These are phyloP conservation scores for Trypanosoma melophagium DNA, from an alignment of 208 protist genomes.

Conservation along the genomic window DNA sequence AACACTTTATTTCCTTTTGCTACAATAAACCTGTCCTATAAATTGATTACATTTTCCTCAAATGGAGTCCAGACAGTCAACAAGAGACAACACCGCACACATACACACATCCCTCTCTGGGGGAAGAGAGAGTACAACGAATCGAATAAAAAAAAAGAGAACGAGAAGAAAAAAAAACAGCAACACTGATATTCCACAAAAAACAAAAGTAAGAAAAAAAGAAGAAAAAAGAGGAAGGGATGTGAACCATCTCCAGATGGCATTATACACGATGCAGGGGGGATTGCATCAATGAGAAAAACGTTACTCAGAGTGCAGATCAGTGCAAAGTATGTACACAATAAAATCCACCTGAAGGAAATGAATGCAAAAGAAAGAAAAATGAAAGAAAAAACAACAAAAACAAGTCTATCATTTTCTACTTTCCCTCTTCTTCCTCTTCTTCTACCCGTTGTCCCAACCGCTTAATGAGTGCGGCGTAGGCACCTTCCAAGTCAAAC, in stretches of 20 bases:
- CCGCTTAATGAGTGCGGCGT: conserved; percentile 27
- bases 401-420: background rate
- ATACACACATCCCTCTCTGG: background rate
- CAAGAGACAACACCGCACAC: background rate
- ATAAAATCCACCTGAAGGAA: too few relatives aligned
- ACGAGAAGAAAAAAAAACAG: too few relatives aligned
- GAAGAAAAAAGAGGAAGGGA: conserved; percentile 22
- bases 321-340: too few relatives aligned
- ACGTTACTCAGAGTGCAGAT: conserved; percentile 1
- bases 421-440: conserved; percentile 13
- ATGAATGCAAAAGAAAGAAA: too few relatives aligned
- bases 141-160: background rate
- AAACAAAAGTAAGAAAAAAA: background rate
- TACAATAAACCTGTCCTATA: too few relatives aligned
- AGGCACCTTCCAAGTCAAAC: conserved; percentile 30
- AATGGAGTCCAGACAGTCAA: too few relatives aligned
- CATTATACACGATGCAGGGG: conserved; percentile 10
- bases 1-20: too few relatives aligned
- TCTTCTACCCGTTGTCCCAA: conserved; percentile 18
- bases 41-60: too few relatives aligned
- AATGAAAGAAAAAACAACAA: background rate
- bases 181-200: too few relatives aligned
- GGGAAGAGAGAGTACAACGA: too few relatives aligned
- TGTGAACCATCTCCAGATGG: background rate
- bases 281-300: background rate